phyloP scores from a whole-genome alignment of 176 grass and related monocot species.

The Triticum timopheevii region DNA sequence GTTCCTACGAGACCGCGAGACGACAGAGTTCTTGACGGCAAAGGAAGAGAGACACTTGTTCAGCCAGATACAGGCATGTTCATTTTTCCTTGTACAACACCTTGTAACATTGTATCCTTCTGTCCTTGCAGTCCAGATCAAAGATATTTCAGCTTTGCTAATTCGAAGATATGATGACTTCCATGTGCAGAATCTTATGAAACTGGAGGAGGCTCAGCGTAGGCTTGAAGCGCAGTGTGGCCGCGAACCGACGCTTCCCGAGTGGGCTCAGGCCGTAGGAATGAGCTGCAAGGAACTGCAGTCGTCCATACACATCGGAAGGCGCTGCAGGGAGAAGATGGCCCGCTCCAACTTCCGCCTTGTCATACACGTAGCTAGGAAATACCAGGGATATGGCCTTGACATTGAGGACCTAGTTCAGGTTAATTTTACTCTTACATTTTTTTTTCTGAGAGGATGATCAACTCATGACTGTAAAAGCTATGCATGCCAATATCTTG shows the following conservation, averaged over 20 bases:
- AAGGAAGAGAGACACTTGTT: constrained; percentile 65
- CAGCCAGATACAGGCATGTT: constrained; percentile 60
- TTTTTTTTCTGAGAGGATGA: no score
- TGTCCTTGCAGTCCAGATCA: background rate
- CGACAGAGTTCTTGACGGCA: constrained; percentile 58
- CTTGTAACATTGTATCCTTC: background rate
- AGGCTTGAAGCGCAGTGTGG: constrained; percentile 50
- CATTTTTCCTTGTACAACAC: background rate
- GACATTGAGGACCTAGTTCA: constrained; percentile 71
- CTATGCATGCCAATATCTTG: background rate
- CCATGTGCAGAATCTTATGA: constrained; percentile 50
- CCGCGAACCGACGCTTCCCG: constrained; percentile 55
- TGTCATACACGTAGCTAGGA: constrained; percentile 74
- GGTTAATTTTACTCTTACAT: constrained; percentile 30
- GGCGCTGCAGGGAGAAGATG: constrained; percentile 69
- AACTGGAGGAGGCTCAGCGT: constrained; percentile 58
- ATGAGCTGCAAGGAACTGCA: constrained; percentile 61
- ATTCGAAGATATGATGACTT: background rate
- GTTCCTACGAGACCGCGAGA: constrained; percentile 62
- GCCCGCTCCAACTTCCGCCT: constrained; percentile 72
- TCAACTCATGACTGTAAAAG: background rate
- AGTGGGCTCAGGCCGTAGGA: constrained; percentile 74
- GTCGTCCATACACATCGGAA: constrained; percentile 45
- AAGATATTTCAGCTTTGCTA: background rate
- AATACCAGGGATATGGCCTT: constrained; percentile 68